These are phyloP conservation scores for Diaporthe australafricana DNA, from an alignment of 2,329 filamentous ascomycete genomes.

Conservation along the genomic window DNA sequence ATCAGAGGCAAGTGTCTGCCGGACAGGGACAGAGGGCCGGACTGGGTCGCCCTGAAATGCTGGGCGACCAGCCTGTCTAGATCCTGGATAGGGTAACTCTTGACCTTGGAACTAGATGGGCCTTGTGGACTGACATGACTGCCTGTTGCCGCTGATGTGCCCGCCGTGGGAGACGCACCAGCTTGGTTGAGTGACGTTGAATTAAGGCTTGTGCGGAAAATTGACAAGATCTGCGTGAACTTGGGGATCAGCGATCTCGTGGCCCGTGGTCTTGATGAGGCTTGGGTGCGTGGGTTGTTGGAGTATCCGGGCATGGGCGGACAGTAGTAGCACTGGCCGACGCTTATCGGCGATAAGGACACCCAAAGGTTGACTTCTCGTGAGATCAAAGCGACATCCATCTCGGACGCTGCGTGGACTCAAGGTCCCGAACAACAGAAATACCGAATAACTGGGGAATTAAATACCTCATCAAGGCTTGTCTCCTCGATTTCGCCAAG, in stretches of 20 bases:
- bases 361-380: neutral
- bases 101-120: conserved; percentile 33
- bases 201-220: conserved; percentile 42
- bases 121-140: conserved; percentile 11
- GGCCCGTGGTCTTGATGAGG: neutral
- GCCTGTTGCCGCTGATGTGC: conserved; percentile 33
- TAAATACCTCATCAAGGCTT: conserved; percentile 68
- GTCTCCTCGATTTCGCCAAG: conserved; percentile 67
- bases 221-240: conserved; percentile 42
- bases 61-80: conserved; percentile 60
- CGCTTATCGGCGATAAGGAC: conserved; percentile 38
- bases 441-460: conserved; percentile 23
- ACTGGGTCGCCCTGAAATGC: conserved; percentile 62
- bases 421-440: neutral
- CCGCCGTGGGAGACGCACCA: conserved; percentile 10
- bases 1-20: conserved; percentile 67
- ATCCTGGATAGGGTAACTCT: conserved; percentile 53
- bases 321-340: conserved; percentile 30
- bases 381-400: conserved; percentile 6
- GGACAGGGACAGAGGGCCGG: conserved; percentile 59
- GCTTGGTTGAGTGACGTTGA: conserved; percentile 31
- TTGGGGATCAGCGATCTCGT: conserved; percentile 33
- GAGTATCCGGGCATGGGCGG: conserved; percentile 31
- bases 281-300: conserved; percentile 22
- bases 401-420: conserved; percentile 36